Conservation (phyloP, 2,329 filamentous ascomycete genomes). For the Beauveria sp. region DNA sequence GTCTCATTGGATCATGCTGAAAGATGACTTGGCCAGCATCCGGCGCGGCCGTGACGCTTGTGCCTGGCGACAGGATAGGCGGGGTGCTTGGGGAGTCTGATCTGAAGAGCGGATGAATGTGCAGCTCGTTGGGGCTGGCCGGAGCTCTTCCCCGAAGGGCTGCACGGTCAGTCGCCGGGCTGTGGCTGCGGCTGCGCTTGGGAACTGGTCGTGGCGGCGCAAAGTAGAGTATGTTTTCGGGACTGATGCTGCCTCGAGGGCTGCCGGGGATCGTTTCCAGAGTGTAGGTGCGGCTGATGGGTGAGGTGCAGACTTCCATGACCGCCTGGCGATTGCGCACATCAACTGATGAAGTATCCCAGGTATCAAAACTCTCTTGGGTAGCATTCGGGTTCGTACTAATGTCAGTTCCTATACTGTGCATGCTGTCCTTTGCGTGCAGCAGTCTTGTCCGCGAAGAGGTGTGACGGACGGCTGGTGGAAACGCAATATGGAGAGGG, state of each 20-base stretch:
- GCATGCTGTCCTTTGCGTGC: constrained; percentile 30
- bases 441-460: constrained; percentile 50
- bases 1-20: constrained; percentile 42
- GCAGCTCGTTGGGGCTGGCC: constrained; percentile 47
- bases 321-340: constrained; percentile 52
- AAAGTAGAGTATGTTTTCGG: constrained; percentile 51
- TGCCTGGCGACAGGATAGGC: constrained; percentile 58
- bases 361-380: constrained; percentile 64
- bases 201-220: constrained; percentile 40
- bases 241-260: constrained; percentile 56
- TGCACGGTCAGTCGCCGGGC: constrained; percentile 25
- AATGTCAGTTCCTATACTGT: constrained; percentile 41
- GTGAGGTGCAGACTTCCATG: constrained; percentile 36
- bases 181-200: constrained; percentile 44
- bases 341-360: constrained; percentile 65
- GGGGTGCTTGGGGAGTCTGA: constrained; percentile 63
- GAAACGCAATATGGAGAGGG: constrained; percentile 32
- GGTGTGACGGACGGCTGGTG: constrained; percentile 43
- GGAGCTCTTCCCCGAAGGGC: constrained; percentile 16
- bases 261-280: constrained; percentile 67
- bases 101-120: constrained; percentile 73
- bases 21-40: constrained; percentile 58
- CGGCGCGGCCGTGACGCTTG: constrained; percentile 62
- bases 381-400: constrained; percentile 26
- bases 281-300: constrained; percentile 40